Conservation (phyloP, 73 alveolate species). For the Paramecium biaurelia region DNA sequence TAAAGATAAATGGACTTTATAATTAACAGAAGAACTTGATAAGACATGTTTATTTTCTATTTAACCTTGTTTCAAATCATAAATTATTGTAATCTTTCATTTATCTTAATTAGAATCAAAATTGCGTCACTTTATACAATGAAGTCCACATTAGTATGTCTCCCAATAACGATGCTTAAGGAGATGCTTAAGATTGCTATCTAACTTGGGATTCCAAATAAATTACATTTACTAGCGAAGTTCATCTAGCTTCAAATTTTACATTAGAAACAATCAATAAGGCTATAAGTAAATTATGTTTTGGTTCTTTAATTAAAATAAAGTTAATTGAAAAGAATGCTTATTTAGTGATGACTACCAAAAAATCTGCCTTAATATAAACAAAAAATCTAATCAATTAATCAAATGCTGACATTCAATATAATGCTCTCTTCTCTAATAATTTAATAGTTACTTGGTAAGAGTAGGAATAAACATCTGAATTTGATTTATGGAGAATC, state of each 20-base stretch:
- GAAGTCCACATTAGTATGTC: not conserved
- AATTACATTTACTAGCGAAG: not conserved
- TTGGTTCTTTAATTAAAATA: not conserved
- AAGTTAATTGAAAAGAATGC: not conserved
- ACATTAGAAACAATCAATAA: not conserved
- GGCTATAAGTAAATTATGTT: not conserved
- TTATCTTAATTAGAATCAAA: not conserved
- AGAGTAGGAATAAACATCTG: not conserved
- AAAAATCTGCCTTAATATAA: not conserved
- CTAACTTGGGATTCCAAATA: not conserved
- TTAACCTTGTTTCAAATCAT: conserved; percentile 10
- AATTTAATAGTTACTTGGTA: not conserved
- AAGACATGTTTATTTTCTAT: not conserved
- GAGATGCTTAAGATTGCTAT: not conserved
- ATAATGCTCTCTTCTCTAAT: not conserved
- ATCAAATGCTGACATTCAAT: not conserved
- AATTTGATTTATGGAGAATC: not conserved
- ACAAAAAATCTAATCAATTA: not conserved
- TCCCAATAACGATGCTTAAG: not conserved
- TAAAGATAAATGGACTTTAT: not conserved
- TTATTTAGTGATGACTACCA: not conserved
- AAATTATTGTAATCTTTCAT: not conserved
- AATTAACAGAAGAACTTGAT: not conserved
- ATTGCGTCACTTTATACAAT: not conserved
- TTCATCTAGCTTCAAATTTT: not conserved